Percentiles rank a stretch among this genome's conserved stretches.
Evolutionary conservation across 768 basidiomycete species (phyloP).

Genomic region (Termitomyces titanicus): DNA sequence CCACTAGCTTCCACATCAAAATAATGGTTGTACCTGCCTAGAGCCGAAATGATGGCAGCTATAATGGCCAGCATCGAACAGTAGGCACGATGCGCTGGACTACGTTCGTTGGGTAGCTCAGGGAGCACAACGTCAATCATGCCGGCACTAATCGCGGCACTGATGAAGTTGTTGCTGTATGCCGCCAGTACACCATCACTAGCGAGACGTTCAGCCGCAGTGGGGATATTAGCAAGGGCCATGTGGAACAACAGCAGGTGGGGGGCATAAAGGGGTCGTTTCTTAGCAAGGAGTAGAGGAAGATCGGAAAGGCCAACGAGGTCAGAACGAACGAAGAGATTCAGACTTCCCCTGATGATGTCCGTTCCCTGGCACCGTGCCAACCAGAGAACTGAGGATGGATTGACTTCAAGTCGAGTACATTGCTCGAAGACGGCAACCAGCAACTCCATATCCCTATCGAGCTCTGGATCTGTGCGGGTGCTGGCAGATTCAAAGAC

Average conservation of each 20-base stretch:
- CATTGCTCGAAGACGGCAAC: constrained; percentile 84
- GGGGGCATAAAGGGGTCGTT: constrained; percentile 68
- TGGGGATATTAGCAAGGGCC: constrained; percentile 70
- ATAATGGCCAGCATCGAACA: constrained; percentile 82
- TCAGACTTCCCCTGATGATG: constrained; percentile 70
- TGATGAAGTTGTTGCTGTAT: constrained; percentile 82
- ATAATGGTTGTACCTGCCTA: constrained; percentile 67
- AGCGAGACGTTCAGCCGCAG: constrained; percentile 82
- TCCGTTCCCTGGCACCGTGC: constrained; percentile 77
- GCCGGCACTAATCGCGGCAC: constrained; percentile 71
- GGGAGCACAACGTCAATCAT: constrained; percentile 62
- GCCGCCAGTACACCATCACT: constrained; percentile 78
- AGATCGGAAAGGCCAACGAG: constrained; percentile 69
- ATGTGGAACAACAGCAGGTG: constrained; percentile 86
- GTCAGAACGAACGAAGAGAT: constrained; percentile 66
- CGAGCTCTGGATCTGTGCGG: constrained; percentile 58
- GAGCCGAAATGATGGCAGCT: constrained; percentile 61
- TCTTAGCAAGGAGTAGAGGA: constrained; percentile 55
- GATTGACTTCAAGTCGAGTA: constrained; percentile 61
- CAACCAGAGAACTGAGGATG: constrained; percentile 75
- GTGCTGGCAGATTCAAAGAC: constrained; percentile 63
- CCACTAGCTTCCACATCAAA: constrained; percentile 85
- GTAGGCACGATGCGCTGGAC: constrained; percentile 77
- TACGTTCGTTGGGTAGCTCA: constrained; percentile 71
- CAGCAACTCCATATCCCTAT: constrained; percentile 77